Conservation (phyloP, 352 stramenopile species). For the Pythium dissotocum region DNA sequence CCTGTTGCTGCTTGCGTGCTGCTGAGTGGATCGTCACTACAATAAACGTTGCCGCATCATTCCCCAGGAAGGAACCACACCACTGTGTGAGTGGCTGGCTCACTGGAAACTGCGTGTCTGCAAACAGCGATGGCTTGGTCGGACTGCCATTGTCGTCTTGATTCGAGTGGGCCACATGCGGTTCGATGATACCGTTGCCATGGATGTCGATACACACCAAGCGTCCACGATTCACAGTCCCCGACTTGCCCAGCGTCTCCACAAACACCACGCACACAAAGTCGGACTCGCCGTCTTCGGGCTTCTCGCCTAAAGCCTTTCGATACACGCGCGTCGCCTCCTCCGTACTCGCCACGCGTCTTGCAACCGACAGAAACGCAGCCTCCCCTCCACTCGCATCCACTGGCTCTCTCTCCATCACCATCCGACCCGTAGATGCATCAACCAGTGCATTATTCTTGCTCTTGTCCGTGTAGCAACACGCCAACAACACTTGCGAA, state of each 20-base stretch:
- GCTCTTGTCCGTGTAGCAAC: conserved; percentile 10
- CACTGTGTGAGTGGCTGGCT: conserved; percentile 37
- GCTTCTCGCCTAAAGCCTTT: conserved; percentile 16
- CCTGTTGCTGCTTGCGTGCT: conserved; percentile 64
- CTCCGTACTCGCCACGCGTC: conserved; percentile 31
- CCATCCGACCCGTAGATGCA: conserved; percentile 2
- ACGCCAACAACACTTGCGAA: conserved; percentile 20
- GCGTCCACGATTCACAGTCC: conserved; percentile 32
- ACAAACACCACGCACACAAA: conserved; percentile 52
- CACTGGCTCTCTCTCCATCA: not conserved
- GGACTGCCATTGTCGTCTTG: not conserved
- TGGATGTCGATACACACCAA: conserved; percentile 54
- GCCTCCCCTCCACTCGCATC: not conserved
- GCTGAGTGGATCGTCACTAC: conserved; percentile 63
- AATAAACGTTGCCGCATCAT: conserved; percentile 48
- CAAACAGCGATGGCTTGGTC: conserved; percentile 29
- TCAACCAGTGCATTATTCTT: conserved; percentile 11
- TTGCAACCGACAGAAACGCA: conserved; percentile 28
- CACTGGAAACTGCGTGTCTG: conserved; percentile 65
- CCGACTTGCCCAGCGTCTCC: conserved; percentile 34
- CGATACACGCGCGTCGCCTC: conserved; percentile 43
- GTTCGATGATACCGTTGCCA: conserved; percentile 51
- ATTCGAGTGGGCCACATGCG: not conserved
- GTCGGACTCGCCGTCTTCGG: conserved; percentile 13
- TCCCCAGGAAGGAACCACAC: conserved; percentile 53